Evolutionary conservation across 2,329 filamentous ascomycete genomes (phyloP), one percentile per base, ranked within the genome.

Genomic region (Aspergillus niger): DNA sequence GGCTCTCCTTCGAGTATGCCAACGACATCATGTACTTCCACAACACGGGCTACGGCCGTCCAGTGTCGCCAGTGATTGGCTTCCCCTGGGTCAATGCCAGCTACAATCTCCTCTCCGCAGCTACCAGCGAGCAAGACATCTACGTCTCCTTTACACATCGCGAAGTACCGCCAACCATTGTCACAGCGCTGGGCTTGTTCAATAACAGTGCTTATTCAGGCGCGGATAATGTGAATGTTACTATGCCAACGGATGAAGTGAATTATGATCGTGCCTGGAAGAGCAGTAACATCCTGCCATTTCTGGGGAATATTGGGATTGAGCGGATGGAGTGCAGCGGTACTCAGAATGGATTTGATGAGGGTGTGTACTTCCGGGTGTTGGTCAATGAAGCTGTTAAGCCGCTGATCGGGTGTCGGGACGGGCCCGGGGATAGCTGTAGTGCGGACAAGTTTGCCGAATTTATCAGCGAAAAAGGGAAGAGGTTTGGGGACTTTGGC

Each of bases 121-220:
- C 44, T n/a, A 44, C 38, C 8, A 44, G 15, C 8, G 39, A 55
- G n/a, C 82, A 90, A 68, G 85, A 89, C 58, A 78, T 90, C 7
- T 88, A 87, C 68, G 80, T 90, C 43, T 87, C 85, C 55, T 90
- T 90, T 76, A 90, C 88, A 0, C 88, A 90, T 70, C 84, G 88
- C 20, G 87, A 90, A 71, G 76, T 90, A 2, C 87, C 87, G 1
- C 87, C 88, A 1, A 87, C 86, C 60, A 85, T 89, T 1, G 76
- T 87, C 1, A 87, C 89, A 1, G 86, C 88, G 0, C 81, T 90
- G 74, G 88, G 88, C 0, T 78, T 91, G 4, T 90, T 89, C 80
- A 90, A 90, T 77, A 89, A 89, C 74, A 87, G 85, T 3, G 81
- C 79, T 0, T 83, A 82, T 61, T 78, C 81, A 2, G 82, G 82